Conservation (phyloP, 805 yeast genomes). For the Candida endomychidarum region DNA sequence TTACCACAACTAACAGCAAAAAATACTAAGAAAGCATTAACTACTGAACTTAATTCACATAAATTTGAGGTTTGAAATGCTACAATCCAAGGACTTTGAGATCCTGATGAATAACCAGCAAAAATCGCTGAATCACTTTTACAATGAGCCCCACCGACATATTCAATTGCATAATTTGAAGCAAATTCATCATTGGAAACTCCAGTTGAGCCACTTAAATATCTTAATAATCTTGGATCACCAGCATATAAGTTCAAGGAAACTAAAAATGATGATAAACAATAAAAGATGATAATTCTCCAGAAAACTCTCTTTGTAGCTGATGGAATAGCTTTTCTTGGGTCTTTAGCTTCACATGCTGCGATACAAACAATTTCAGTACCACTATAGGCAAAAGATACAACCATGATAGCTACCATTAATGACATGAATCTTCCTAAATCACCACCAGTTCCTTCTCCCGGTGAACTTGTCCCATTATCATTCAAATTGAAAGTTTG, state of each 20-base stretch:
- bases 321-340: constrained; percentile 71
- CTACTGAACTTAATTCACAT: constrained; percentile 37
- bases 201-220: constrained; percentile 41
- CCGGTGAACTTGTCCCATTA: constrained; percentile 43
- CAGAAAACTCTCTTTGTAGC: constrained; percentile 77
- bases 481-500: constrained; percentile 71
- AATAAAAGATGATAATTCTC: constrained; percentile 63
- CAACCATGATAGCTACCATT: constrained; percentile 58
- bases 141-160: constrained; percentile 39
- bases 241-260: constrained; percentile 76
- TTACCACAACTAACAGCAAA: constrained; percentile 47
- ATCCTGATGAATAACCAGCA: constrained; percentile 39
- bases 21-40: constrained; percentile 47
- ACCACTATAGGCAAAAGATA: constrained; percentile 77
- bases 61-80: constrained; percentile 41
- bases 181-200: constrained; percentile 21
- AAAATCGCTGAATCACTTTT: constrained; percentile 20
- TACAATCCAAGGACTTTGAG: constrained; percentile 47
- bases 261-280: constrained; percentile 65
- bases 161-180: constrained; percentile 29
- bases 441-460: constrained; percentile 58
- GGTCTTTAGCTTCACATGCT: constrained; percentile 83
- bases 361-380: constrained; percentile 82
- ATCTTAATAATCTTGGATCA: constrained; percentile 68
- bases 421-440: constrained; percentile 62